Conservation (phyloP, 345 rosid genomes). For the Euphorbia lathyris region DNA sequence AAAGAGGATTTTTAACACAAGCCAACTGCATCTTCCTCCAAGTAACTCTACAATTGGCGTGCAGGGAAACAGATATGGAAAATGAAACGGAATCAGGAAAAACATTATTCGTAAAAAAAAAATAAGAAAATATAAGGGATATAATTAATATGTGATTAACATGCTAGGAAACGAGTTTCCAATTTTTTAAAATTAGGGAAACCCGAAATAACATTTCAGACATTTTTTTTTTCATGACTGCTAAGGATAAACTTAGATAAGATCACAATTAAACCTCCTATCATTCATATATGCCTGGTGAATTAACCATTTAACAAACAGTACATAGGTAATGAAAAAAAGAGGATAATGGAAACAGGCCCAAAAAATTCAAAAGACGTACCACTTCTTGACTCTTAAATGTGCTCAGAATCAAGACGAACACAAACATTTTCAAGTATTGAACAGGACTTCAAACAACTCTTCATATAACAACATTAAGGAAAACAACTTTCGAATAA, state of each 20-base stretch:
- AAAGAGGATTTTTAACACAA: not conserved
- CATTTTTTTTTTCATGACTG: too few species aligned
- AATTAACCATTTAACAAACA: not conserved
- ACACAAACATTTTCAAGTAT: not conserved
- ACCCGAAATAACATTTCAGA: too few species aligned
- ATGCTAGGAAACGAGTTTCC: too few species aligned
- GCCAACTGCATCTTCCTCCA: not conserved
- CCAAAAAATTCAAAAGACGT: not conserved
- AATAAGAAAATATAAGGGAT: too few species aligned
- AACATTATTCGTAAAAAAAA: too few species aligned
- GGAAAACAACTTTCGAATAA: too few species aligned
- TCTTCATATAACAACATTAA: not conserved
- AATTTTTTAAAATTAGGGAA: too few species aligned
- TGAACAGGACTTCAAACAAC: not conserved
- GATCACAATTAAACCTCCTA: not conserved
- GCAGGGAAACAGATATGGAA: too few species aligned
- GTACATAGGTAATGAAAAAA: not conserved
- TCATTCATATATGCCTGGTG: not conserved
- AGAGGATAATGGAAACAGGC: not conserved
- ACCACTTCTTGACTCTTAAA: not conserved
- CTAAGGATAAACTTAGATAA: not conserved
- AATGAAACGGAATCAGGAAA: too few species aligned
- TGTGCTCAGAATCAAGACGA: not conserved
- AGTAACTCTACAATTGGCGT: not conserved
- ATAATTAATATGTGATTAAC: too few species aligned